Conservation (phyloP, 805 yeast genomes). For the Wickerhamomyces hampshirensis region DNA sequence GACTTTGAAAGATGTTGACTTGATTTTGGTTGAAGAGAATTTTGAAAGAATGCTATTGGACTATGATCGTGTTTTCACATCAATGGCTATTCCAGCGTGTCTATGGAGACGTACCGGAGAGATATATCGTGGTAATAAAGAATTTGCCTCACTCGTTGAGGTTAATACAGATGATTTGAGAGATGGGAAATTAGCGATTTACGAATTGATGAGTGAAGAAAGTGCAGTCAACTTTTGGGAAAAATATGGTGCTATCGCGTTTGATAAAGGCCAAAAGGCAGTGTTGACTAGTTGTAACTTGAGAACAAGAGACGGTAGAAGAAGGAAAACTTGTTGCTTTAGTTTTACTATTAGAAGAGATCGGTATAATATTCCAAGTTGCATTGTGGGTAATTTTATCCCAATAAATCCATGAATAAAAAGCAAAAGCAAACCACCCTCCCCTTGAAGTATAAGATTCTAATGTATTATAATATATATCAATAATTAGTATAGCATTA, state of each 20-base stretch:
- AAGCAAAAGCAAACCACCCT: too few relatives aligned
- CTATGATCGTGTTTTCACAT: conserved; percentile 90
- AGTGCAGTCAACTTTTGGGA: conserved; percentile 98
- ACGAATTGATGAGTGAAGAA: conserved; percentile 92
- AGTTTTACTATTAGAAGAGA: conserved; percentile 92
- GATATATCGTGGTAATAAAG: conserved; percentile 90
- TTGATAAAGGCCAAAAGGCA: conserved; percentile 93
- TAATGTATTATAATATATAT: too few relatives aligned
- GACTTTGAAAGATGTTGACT: conserved; percentile 83
- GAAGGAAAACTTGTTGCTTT: conserved; percentile 83
- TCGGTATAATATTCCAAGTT: conserved; percentile 89
- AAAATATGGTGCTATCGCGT: conserved; percentile 92
- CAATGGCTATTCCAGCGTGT: conserved; percentile 98
- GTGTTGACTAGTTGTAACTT: conserved; percentile 88
- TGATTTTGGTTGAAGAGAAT: conserved; percentile 87
- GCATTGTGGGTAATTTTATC: conserved; percentile 92
- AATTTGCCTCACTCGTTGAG: conserved; percentile 89
- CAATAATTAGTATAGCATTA: too few relatives aligned
- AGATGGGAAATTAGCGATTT: conserved; percentile 88
- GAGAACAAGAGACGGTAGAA: conserved; percentile 75
- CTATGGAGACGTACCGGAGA: conserved; percentile 97
- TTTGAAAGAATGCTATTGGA: conserved; percentile 91
- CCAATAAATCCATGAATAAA: conserved; percentile 55
- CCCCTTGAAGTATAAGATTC: too few relatives aligned
- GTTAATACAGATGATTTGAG: conserved; percentile 85